Conservation (phyloP, 129 eudicot genomes). For the Kitagawia praeruptora region DNA sequence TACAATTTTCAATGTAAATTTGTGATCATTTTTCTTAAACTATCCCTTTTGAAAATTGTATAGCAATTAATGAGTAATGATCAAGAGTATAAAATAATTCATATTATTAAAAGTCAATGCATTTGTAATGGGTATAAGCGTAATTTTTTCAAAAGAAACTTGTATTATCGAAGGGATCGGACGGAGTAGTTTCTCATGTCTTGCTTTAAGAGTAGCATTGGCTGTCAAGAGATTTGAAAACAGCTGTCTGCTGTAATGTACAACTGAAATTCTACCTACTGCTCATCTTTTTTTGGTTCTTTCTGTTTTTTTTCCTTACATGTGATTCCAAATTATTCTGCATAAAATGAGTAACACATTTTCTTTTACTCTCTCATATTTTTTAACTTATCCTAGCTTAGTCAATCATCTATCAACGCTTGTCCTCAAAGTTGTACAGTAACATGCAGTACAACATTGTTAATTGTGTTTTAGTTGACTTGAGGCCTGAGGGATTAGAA, state of each 20-base stretch:
- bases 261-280: not conserved
- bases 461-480: not conserved
- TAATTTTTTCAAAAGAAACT: no score
- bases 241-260: constrained; percentile 1
- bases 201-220: not conserved
- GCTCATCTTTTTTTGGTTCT: not conserved
- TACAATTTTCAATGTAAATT: no score
- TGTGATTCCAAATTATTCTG: not conserved
- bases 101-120: no score
- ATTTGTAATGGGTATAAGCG: no score
- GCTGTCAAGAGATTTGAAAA: constrained; percentile 5
- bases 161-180: no score
- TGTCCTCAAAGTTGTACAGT: not conserved
- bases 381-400: not conserved
- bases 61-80: no score
- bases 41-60: no score
- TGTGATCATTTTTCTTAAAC: no score
- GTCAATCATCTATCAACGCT: not conserved
- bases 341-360: not conserved
- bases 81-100: no score
- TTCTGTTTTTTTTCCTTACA: not conserved
- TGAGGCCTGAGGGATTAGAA: not conserved
- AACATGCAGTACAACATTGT: not conserved
- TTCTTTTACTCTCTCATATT: not conserved
- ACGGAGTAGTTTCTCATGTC: not conserved